These are phyloP conservation scores for Eremothecium gossypii DNA, from an alignment of 1,139 yeast genomes.

Conservation along the genomic window DNA sequence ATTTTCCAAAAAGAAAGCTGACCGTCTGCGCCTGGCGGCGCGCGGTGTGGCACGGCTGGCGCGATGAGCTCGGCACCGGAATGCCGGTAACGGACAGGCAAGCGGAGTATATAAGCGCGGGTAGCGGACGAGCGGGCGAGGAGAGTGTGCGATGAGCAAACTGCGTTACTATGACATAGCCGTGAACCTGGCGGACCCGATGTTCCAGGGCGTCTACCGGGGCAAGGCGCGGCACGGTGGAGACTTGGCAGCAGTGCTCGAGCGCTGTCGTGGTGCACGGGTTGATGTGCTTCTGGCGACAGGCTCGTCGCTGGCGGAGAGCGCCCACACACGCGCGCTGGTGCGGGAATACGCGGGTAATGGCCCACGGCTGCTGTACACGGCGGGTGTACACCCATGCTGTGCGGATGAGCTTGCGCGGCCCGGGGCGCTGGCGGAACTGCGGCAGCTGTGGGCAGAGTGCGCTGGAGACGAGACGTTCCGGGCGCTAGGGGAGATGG, in stretches of 20 bases:
- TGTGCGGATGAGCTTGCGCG: constrained; percentile 38
- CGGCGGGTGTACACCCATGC: constrained; percentile 96
- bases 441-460: constrained; percentile 38
- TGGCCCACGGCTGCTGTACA: constrained; percentile 39
- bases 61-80: background rate
- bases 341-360: constrained; percentile 27
- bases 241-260: constrained; percentile 57
- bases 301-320: constrained; percentile 67
- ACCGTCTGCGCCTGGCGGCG: too few species aligned
- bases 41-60: background rate
- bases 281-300: constrained; percentile 71
- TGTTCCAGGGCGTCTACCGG: constrained; percentile 76
- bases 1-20: background rate
- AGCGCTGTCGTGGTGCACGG: constrained; percentile 55
- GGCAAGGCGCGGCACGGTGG: constrained; percentile 57
- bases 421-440: constrained; percentile 32
- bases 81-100: background rate
- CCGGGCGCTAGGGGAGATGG: constrained; percentile 80
- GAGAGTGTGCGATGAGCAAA: too few species aligned
- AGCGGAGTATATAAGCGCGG: background rate
- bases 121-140: background rate
- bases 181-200: constrained; percentile 78
- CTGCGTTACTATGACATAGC: constrained; percentile 39
- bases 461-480: constrained; percentile 41
- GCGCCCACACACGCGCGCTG: constrained; percentile 40